These are phyloP conservation scores for Taphrina wiesneri DNA, from an alignment of 1,139 yeast species.

Conservation along the genomic window DNA sequence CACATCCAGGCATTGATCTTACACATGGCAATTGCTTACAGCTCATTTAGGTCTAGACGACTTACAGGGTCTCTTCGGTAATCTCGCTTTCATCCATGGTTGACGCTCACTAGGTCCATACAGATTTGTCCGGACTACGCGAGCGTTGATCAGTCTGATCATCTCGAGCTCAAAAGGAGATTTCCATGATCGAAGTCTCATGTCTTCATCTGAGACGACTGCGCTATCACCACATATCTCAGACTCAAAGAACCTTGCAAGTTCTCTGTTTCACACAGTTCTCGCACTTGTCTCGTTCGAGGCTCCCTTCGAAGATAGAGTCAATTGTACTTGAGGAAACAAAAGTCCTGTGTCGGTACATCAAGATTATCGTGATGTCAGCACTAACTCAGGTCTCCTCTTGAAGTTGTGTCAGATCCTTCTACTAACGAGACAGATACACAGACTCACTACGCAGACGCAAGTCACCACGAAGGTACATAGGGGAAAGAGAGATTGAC, in stretches of 20 bases:
- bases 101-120: too few relatives aligned
- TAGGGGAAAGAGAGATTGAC: neutral
- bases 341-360: too few relatives aligned
- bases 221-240: too few relatives aligned
- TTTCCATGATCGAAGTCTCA: too few relatives aligned
- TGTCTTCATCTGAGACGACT: too few relatives aligned
- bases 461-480: slow-evolving; percentile 3
- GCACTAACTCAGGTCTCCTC: neutral
- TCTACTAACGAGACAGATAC: neutral
- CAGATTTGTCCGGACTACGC: neutral
- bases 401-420: neutral
- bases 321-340: too few relatives aligned
- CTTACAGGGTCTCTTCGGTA: too few relatives aligned
- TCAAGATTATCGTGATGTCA: neutral
- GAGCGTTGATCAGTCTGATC: neutral
- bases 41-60: too few relatives aligned
- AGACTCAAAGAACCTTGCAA: neutral
- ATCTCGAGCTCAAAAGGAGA: too few relatives aligned
- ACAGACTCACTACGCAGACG: neutral
- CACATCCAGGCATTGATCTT: neutral
- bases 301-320: too few relatives aligned
- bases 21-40: neutral
- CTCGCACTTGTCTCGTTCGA: too few relatives aligned
- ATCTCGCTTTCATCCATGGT: too few relatives aligned
- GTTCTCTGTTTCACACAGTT: neutral